A percentile compares a stretch with the other conserved stretches of the same genome.
Conservation (phyloP, 352 stramenopile species). For the Pythium sp. region DNA sequence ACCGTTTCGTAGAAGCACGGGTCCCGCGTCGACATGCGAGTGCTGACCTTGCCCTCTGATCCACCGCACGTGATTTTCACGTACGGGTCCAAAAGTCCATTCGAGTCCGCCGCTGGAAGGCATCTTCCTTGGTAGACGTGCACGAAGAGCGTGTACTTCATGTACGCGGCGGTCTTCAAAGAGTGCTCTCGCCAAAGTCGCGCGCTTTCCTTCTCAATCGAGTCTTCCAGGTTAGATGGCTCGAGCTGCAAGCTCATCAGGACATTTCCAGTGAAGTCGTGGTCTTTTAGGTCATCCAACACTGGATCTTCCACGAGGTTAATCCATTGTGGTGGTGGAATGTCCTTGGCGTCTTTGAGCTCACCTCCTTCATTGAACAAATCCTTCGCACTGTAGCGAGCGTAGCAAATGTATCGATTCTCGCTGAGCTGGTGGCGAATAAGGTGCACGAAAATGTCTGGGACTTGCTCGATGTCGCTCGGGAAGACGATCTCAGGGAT, state of each 20-base stretch:
- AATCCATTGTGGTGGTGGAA: constrained; percentile 64
- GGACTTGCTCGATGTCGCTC: constrained; percentile 65
- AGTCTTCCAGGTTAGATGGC: constrained; percentile 34
- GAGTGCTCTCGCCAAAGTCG: constrained; percentile 58
- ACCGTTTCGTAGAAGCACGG: constrained; percentile 87
- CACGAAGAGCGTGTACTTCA: constrained; percentile 77
- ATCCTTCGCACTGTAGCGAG: constrained; percentile 69
- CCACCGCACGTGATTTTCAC: constrained; percentile 83
- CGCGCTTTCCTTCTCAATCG: constrained; percentile 31
- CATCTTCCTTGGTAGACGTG: constrained; percentile 81
- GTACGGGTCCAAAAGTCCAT: constrained; percentile 79
- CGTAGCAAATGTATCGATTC: constrained; percentile 72
- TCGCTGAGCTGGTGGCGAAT: constrained; percentile 56
- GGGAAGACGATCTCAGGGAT: constrained; percentile 55
- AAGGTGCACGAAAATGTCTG: constrained; percentile 81
- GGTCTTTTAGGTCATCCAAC: constrained; percentile 73
- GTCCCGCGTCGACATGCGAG: constrained; percentile 61
- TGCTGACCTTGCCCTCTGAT: constrained; percentile 60
- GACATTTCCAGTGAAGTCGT: constrained; percentile 82
- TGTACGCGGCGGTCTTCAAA: constrained; percentile 57
- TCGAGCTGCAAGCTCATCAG: constrained; percentile 74
- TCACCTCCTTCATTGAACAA: constrained; percentile 47
- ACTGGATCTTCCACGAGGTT: constrained; percentile 74
- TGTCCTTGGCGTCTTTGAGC: constrained; percentile 26
- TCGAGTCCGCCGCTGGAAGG: constrained; percentile 69